Percentiles rank a stretch among this genome's conserved stretches.
phyloP scores from a whole-genome alignment of 2,329 filamentous ascomycete species.

The Beauveria varroae region DNA sequence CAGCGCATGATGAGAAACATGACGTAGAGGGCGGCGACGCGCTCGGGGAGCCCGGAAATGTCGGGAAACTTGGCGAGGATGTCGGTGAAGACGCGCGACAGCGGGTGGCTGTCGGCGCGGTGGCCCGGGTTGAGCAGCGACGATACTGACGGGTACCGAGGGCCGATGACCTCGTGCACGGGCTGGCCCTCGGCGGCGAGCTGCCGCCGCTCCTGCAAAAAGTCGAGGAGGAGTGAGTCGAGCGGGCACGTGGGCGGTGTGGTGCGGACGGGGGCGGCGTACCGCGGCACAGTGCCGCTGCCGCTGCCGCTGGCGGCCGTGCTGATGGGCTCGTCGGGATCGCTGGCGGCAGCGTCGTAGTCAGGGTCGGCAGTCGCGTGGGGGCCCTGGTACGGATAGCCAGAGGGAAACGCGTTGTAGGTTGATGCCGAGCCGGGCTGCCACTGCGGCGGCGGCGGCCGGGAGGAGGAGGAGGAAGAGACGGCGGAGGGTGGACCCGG shows the following conservation, averaged over 20 bases:
- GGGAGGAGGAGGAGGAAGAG: not conserved
- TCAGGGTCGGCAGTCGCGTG: not conserved
- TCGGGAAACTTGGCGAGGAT: constrained; percentile 79
- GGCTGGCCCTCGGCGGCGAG: constrained; percentile 59
- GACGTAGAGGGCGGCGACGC: constrained; percentile 71
- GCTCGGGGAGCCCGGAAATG: constrained; percentile 70
- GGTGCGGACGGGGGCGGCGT: constrained; percentile 44
- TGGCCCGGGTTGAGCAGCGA: constrained; percentile 67
- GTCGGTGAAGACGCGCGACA: constrained; percentile 80
- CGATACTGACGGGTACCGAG: constrained; percentile 71
- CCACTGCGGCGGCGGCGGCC: not conserved
- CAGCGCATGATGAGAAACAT: constrained; percentile 87
- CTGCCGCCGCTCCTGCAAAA: constrained; percentile 61
- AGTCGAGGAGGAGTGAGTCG: constrained; percentile 73
- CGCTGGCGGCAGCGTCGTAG: not conserved
- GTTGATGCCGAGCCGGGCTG: not conserved
- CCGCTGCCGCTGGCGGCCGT: not conserved
- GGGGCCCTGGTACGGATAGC: not conserved
- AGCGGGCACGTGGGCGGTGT: constrained; percentile 65
- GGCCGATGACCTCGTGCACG: constrained; percentile 60
- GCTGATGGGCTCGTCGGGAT: constrained; percentile 6
- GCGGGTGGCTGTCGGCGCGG: constrained; percentile 58
- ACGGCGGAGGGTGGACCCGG: not conserved
- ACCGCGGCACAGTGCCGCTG: constrained; percentile 13
- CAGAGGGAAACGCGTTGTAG: not conserved